Evolutionary conservation across 257 asterid species (phyloP), one percentile per base, ranked within the genome.

Genomic region (Gentiana macrophylla): DNA sequence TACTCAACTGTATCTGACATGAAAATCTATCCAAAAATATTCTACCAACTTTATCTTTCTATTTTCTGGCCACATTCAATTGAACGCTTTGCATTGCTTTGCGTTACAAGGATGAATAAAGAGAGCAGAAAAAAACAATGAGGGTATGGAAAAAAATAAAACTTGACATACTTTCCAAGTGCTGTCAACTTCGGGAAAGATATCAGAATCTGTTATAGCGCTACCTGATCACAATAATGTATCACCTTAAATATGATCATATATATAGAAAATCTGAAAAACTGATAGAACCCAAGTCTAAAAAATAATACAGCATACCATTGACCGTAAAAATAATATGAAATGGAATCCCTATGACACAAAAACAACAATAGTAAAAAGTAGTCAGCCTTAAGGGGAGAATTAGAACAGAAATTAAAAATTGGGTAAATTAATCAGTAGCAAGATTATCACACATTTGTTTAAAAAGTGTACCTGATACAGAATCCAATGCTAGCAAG

Each of bases 141-240:
- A 9, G 36, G 34, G 36, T 13, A 38, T 52, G 10, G 35, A 45
- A 11, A 24, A 36, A 33, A 35, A 50, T 38, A 36, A 44, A 43
- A 49, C 24, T 52, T 49, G 61, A 67, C 67, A 12, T 89, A 85
- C 97, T 73, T 85, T 83, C 94, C 95, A 89, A 56, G 82, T 80
- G 79, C 85, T 71, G 71, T 83, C 85, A 70, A 76, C 97, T 79
- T 83, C 85, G 32, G 91, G 95, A 63, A 85, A 89, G 62, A 85
- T 83, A 75, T 34, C 82, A 10, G 75, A 54, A 43, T 85, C 94
- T 8, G 79, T 63, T 71, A 70, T 73, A 69, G 74, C 94, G 57
- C 89, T 71, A 74, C 91, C 86, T 80, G 72, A 69, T 56, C 8
- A 41, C 56, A 36, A 37, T 37, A 13, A 12, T n/a, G 37, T 34